Evolutionary conservation across 2,329 filamentous ascomycete genomes (phyloP), one percentile per base, ranked within the genome.

Genomic region (Aspergillus melleus): DNA sequence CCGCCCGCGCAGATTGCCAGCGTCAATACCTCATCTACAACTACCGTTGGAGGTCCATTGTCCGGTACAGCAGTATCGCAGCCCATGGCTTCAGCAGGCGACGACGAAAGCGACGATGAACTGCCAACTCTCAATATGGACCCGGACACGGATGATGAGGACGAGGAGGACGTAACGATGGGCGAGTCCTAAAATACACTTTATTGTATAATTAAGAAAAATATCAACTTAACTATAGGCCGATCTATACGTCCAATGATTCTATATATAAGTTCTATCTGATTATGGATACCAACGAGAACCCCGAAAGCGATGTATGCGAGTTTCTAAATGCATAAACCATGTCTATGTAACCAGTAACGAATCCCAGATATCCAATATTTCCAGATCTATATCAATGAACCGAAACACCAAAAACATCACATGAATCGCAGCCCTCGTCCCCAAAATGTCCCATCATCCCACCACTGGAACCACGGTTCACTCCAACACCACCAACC

Each of bases 401-500:
- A 19, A 30, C 49, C 47, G 5, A 55, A 53, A 16, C 20, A 29
- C 26, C 36, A 20, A 57, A 47, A 2, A 14, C 44, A 14, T 61
- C 61, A 77, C 50, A 75, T 49, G 42, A 78, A 59, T 6, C 70
- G 68, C 55, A 76, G 70, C 2, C 86, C 86, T 65, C 79, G 84
- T 61, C 82, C 79, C 84, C 84, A 88, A 89, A 90, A 96, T 54
- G 80, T 75, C 59, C 79, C 75, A 11, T 88, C 89, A 2, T 68
- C 74, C 74, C 89, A 82, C 84, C 84, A 88, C 1, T 82, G 80
- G 22, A 87, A 72, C 61, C 84, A 78, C 22, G 81, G 74, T 32
- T 79, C 72, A 63, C 82, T 80, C 85, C 88, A 92, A 67, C 90
- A 85, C 85, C 86, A 90, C 81, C 86, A 88, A 1, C 81, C 77